These are phyloP conservation scores for Dryadomyces sulphureus DNA, from an alignment of 2,329 filamentous ascomycete genomes.

Conservation along the genomic window DNA sequence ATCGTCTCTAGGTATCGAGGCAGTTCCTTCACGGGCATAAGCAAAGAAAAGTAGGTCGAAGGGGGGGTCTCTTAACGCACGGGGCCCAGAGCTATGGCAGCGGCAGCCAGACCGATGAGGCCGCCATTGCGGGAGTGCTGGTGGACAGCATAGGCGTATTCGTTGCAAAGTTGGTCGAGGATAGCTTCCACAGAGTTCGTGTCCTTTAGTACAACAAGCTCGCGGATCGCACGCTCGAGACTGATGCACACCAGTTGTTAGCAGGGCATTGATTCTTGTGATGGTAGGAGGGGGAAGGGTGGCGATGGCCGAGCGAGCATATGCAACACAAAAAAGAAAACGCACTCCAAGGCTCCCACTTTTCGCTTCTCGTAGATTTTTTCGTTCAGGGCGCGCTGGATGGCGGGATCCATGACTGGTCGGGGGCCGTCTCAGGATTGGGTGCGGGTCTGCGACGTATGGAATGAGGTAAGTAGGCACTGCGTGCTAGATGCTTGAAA, in stretches of 20 bases:
- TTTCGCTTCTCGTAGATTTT: constrained; percentile 99
- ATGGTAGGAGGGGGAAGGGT: too few relatives aligned
- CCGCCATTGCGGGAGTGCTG: constrained; percentile 95
- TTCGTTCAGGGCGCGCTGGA: constrained; percentile 86
- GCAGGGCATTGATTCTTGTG: constrained; percentile 1
- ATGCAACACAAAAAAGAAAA: constrained; percentile 10
- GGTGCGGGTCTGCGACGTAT: not conserved
- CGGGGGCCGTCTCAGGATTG: not conserved
- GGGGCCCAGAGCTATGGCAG: constrained; percentile 83
- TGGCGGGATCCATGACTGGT: constrained; percentile 62
- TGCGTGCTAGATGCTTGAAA: not conserved
- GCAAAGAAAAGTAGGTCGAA: not conserved
- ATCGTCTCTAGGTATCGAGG: constrained; percentile 86
- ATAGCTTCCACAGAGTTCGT: constrained; percentile 71
- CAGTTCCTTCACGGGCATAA: constrained; percentile 47
- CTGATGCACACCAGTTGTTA: constrained; percentile 27
- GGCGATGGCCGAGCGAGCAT: not conserved
- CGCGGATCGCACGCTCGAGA: constrained; percentile 80
- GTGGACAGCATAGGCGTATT: constrained; percentile 94
- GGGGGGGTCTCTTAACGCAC: constrained; percentile 39
- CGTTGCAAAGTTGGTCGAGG: constrained; percentile 90
- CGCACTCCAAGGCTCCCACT: constrained; percentile 87
- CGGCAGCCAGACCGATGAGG: constrained; percentile 85
- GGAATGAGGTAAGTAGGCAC: not conserved
- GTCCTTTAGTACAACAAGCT: constrained; percentile 62